Evolutionary conservation across 306 rosid species (phyloP).

Genomic region (Vigna reflexopilosa): DNA sequence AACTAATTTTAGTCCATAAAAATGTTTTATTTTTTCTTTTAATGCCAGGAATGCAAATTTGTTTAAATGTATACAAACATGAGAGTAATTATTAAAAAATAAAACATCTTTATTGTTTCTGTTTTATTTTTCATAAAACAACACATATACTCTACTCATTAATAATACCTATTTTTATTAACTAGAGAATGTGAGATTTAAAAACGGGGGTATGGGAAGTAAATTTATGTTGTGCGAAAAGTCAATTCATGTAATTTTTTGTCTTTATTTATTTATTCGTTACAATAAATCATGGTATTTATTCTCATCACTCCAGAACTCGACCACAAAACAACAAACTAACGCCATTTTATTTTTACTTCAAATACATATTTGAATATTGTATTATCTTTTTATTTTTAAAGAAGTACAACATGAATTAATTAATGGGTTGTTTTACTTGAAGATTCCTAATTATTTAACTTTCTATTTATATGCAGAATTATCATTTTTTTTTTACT

Average conservation of each 20-base stretch:
- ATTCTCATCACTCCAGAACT: background rate
- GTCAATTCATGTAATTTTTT: background rate
- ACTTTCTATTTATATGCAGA: background rate
- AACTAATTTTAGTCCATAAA: too few species aligned
- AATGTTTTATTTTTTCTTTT: too few species aligned
- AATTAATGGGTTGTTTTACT: background rate
- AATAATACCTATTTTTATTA: background rate
- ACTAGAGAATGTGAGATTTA: background rate
- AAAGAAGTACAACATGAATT: background rate
- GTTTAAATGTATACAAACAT: too few species aligned
- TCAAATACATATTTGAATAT: background rate
- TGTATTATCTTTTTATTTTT: background rate
- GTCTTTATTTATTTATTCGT: conserved; percentile 1
- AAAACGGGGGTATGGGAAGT: background rate
- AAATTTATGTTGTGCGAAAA: background rate
- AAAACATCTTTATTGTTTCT: background rate
- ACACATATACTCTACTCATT: background rate
- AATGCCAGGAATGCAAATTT: too few species aligned
- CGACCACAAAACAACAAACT: background rate
- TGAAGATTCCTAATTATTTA: background rate
- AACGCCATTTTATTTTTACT: background rate
- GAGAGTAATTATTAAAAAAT: too few species aligned
- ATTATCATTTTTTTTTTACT: background rate
- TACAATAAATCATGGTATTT: conserved; percentile 8
- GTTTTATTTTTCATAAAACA: background rate